Evolutionary conservation across 345 rosid genomes (phyloP).

Genomic region (Psidium guajava): DNA sequence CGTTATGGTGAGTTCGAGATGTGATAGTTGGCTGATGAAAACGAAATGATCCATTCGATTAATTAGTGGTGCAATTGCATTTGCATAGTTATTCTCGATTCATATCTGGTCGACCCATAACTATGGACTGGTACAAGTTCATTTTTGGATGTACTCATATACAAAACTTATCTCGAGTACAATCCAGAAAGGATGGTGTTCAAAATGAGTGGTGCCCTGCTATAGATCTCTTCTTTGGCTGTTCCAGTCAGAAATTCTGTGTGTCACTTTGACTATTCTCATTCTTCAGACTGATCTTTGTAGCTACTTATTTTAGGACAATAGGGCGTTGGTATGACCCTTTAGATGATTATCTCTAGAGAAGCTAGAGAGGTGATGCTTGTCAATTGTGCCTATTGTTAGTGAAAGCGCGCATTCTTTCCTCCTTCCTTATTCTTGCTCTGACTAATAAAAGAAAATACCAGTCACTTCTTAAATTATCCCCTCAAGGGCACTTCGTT

Average conservation of each 20-base stretch:
- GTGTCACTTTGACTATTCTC: not conserved
- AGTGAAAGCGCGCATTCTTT: not conserved
- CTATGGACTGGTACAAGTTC: not conserved
- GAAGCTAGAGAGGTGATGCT: not conserved
- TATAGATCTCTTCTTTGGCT: not conserved
- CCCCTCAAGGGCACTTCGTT: not conserved
- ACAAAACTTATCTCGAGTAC: not conserved
- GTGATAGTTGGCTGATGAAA: not conserved
- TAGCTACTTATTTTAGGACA: not conserved
- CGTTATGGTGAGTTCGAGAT: slow-evolving; percentile 51
- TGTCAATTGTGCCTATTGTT: not conserved
- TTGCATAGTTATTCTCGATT: not conserved
- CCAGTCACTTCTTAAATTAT: not conserved
- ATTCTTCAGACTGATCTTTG: not conserved
- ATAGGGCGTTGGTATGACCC: not conserved
- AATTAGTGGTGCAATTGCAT: not conserved
- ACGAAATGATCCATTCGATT: not conserved
- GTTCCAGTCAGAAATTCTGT: not conserved
- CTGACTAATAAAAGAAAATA: not conserved
- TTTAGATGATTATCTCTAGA: not conserved
- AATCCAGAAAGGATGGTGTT: not conserved
- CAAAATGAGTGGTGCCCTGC: not conserved
- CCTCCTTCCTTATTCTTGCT: not conserved
- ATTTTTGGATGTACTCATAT: not conserved
- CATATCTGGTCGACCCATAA: not conserved